phyloP scores from a whole-genome alignment of 2,329 filamentous ascomycete genomes.

The Sarocladiaceae sp. region DNA sequence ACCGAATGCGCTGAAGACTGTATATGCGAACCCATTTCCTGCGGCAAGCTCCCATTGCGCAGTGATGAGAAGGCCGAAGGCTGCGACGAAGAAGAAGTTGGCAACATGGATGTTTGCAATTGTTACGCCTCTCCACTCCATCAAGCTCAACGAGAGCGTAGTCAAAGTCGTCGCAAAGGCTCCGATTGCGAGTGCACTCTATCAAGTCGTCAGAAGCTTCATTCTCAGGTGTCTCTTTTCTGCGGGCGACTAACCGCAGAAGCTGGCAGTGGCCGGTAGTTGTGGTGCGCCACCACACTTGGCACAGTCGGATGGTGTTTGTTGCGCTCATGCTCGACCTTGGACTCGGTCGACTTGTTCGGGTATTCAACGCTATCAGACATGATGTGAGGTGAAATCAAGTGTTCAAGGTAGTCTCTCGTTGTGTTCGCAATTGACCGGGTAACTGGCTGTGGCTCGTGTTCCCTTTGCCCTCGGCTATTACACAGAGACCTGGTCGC shows the following conservation, averaged over 20 bases:
- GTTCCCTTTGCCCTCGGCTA: too few species aligned
- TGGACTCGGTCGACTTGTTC: too few species aligned
- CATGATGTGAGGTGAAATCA: too few species aligned
- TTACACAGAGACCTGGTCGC: too few species aligned
- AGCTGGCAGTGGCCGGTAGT: background rate
- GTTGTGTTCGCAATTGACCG: too few species aligned
- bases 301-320: too few species aligned
- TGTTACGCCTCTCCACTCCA: constrained; percentile 47
- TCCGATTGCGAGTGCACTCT: constrained; percentile 42
- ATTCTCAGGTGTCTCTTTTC: background rate
- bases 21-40: constrained; percentile 48
- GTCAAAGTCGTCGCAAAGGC: constrained; percentile 46
- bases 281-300: too few species aligned
- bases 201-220: background rate
- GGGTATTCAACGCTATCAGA: too few species aligned
- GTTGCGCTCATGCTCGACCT: too few species aligned
- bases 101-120: constrained; percentile 45
- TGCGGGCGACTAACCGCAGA: background rate
- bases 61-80: constrained; percentile 45
- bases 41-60: constrained; percentile 49
- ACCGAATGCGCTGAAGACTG: constrained; percentile 48
- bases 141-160: constrained; percentile 45
- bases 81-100: constrained; percentile 46
- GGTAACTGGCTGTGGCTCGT: too few species aligned
- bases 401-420: too few species aligned